Evolutionary conservation across 495 filamentous ascomycete species (phyloP), one percentile per base, ranked within the genome.

Genomic region (Elasticomyces elasticus): DNA sequence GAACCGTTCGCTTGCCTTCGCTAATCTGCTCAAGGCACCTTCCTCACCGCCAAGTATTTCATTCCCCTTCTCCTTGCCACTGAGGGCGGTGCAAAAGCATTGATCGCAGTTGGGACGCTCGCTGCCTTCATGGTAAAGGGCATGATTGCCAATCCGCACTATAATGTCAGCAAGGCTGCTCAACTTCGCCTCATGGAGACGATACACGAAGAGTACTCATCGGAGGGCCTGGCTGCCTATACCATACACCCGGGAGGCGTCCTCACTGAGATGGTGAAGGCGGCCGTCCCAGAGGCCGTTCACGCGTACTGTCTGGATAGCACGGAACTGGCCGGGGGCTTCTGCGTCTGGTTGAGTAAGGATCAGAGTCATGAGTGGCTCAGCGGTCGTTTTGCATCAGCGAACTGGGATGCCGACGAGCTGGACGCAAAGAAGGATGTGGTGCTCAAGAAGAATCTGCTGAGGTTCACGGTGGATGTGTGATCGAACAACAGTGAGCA

Each of bases 371-470:
- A 19, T 24, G 43, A 48, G 12, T 63, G 57, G 60, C 27, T 82
- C 12, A 67, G 62, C 23, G 78, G 77, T 0, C 59, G 77, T 52
- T 80, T 77, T 64, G 44, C 75, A 2, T 41, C 41, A 38, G 58
- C 52, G 15, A 53, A 44, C n/a, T 67, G 63, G 61, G 62, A 67
- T 56, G 57, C 60, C 19, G 51, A 60, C n/a, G 60, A 63, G 49
- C 30, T 67, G 51, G 52, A 56, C 41, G 40, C 46, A 35, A 62
- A 61, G 56, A 61, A 51, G 51, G 61, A 59, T 2, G 65, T 64
- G 42, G 62, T 67, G 51, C 53, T 64, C 1, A 40, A 49, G 22
- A 58, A 51, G 47, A 60, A 62, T 41, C 55, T 66, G 57, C 33
- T 67, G 46, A 66, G 62, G 52, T 43, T 43, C 10, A 43, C 5